Evolutionary conservation across 768 basidiomycete species (phyloP).

Genomic region (Suillus spraguei): DNA sequence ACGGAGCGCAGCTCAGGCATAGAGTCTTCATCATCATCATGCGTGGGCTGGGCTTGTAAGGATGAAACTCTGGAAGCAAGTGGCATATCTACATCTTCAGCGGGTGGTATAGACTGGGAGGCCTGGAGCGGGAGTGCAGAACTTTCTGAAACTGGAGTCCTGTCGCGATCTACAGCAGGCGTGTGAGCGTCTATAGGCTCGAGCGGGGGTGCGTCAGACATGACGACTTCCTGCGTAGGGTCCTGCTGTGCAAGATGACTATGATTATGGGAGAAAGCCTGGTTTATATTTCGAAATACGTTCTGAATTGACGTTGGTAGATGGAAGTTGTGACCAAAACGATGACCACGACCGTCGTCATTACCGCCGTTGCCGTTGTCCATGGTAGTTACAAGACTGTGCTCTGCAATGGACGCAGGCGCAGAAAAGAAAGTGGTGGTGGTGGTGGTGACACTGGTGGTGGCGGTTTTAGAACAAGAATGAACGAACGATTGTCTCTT

Average conservation of each 20-base stretch:
- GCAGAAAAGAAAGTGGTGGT: conserved; percentile 17
- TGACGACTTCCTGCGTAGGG: neutral
- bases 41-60: conserved; percentile 6
- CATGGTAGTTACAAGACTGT: neutral
- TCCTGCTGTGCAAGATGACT: conserved; percentile 9
- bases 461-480: conserved; percentile 25
- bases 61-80: neutral
- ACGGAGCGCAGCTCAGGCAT: conserved; percentile 46
- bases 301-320: conserved; percentile 31
- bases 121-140: conserved; percentile 9
- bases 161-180: conserved; percentile 6
- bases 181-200: conserved; percentile 10
- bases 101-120: conserved; percentile 12
- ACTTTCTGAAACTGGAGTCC: conserved; percentile 9
- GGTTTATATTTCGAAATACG: conserved; percentile 35
- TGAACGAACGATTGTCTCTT: conserved; percentile 11
- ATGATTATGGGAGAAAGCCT: conserved; percentile 26
- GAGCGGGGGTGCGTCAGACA: conserved; percentile 9
- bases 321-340: conserved; percentile 23
- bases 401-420: neutral
- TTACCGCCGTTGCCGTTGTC: conserved; percentile 18
- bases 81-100: conserved; percentile 15
- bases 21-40: conserved; percentile 37
- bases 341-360: conserved; percentile 11
- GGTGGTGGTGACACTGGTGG: conserved; percentile 2